Evolutionary conservation across 1,284 basidiomycete species (phyloP), one percentile per base, ranked within the genome.

Genomic region (Phellinidium pouzarii): DNA sequence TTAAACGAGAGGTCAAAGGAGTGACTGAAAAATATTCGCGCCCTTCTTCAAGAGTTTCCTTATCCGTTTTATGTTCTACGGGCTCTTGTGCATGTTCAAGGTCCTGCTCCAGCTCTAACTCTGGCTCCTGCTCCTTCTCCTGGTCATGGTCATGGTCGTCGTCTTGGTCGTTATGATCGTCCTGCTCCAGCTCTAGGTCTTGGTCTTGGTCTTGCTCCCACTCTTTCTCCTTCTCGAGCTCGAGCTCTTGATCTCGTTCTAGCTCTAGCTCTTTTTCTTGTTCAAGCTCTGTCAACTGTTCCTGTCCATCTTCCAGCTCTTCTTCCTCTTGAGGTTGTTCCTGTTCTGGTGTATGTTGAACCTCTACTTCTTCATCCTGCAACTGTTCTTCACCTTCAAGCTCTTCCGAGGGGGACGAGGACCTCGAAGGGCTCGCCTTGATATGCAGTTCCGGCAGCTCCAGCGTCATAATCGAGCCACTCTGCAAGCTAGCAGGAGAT

Each of bases 1-100:
- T 61, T 22, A 65, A 60, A 14, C 7, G 31, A 14, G 31, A 34
- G 31, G 31, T 14, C 3, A 56, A 19, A 2, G 55, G 54, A 0
- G 43, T 52, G 43, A 48, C 63, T 41, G 27, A 56, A 27, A 25
- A 22, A 40, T 34, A 41, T 14, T 20, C 22, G 36, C 1, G 12
- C 17, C 5, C 27, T n/a, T 48, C 17, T 20, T 14, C 11, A 25
- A 26, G 3, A 9, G 34, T 14, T 7, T 2, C 20, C 3, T 20
- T 19, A 23, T 20, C 12, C 4, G 47, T 22, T 8, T 23, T 22
- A 25, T 25, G 34, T n/a, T 25, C 14, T 20, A 34, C 7, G 31
- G 9, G 11, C 6, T 34, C 31, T 11, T 34, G 31, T 14, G 9
- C 31, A 8, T 36, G 34, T 31, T 31, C 22, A 40, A 38, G 26